Conservation (phyloP, 2,329 filamentous ascomycete species). For the Anisogramma anomala region DNA sequence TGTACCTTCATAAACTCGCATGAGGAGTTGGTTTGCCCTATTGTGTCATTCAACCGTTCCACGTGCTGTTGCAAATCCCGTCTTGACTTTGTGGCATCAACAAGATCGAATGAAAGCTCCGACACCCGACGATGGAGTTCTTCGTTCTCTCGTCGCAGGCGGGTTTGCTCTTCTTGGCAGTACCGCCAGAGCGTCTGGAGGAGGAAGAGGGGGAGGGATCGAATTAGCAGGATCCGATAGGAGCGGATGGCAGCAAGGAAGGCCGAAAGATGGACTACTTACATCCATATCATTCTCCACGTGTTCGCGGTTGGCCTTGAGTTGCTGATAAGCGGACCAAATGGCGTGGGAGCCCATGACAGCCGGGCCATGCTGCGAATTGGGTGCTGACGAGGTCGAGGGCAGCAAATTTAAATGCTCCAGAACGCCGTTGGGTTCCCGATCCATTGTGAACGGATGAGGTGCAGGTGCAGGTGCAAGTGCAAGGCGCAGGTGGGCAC, state of each 20-base stretch:
- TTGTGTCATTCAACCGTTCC: conserved; percentile 26
- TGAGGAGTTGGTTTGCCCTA: conserved; percentile 26
- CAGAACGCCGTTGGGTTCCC: no score
- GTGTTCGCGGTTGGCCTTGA: no score
- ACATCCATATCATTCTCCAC: no score
- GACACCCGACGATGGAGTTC: conserved; percentile 30
- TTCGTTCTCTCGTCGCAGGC: conserved; percentile 32
- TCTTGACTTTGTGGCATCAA: conserved; percentile 35
- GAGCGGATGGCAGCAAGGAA: neutral
- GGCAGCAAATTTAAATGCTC: no score
- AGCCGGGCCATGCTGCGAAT: no score
- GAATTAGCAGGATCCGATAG: neutral
- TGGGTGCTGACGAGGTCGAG: no score
- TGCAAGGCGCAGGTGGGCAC: no score
- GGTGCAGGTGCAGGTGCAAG: no score
- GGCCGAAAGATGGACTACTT: neutral
- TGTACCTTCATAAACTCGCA: conserved; percentile 37
- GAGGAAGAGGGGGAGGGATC: neutral
- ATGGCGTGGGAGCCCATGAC: no score
- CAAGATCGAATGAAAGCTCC: conserved; percentile 38
- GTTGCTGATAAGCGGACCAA: no score
- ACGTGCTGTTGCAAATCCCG: conserved; percentile 39
- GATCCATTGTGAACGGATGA: no score
- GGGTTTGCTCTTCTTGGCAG: conserved; percentile 32
- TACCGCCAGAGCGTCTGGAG: conserved; percentile 37